Conservation (phyloP, 768 basidiomycete genomes). For the Clavaria fumosa region DNA sequence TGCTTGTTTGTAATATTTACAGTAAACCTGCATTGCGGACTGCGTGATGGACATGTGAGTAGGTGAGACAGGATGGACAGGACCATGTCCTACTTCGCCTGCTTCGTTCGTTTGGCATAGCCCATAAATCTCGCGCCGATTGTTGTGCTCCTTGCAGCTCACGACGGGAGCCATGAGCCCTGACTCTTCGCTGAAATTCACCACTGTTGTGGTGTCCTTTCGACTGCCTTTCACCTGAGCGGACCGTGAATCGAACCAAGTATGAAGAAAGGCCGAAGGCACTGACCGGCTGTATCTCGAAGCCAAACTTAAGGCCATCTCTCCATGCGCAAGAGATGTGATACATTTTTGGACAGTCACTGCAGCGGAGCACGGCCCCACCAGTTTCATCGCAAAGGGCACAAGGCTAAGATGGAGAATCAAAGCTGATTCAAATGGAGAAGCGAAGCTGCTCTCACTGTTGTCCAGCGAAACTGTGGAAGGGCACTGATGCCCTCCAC, state of each 20-base stretch:
- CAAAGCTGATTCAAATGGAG: not conserved
- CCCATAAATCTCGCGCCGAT: slow-evolving; percentile 56
- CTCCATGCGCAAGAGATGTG: slow-evolving; percentile 89
- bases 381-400: slow-evolving; percentile 51
- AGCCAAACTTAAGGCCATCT: slow-evolving; percentile 72
- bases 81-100: slow-evolving; percentile 45
- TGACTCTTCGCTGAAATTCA: slow-evolving; percentile 62
- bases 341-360: slow-evolving; percentile 64
- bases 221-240: slow-evolving; percentile 62
- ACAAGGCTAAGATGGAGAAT: slow-evolving; percentile 39
- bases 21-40: slow-evolving; percentile 86
- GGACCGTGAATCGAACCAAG: not conserved
- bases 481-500: slow-evolving; percentile 79
- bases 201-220: slow-evolving; percentile 45
- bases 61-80: slow-evolving; percentile 1
- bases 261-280: not conserved
- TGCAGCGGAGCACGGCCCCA: slow-evolving; percentile 76
- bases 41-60: slow-evolving; percentile 16
- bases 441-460: slow-evolving; percentile 31
- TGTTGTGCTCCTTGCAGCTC: slow-evolving; percentile 63
- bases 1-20: slow-evolving; percentile 72
- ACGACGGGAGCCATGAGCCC: slow-evolving; percentile 70
- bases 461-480: slow-evolving; percentile 52
- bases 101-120: slow-evolving; percentile 76
- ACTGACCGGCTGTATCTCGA: slow-evolving; percentile 77